Evolutionary conservation across 208 protist genomes (phyloP).

Genomic region (Phytomonas francai): DNA sequence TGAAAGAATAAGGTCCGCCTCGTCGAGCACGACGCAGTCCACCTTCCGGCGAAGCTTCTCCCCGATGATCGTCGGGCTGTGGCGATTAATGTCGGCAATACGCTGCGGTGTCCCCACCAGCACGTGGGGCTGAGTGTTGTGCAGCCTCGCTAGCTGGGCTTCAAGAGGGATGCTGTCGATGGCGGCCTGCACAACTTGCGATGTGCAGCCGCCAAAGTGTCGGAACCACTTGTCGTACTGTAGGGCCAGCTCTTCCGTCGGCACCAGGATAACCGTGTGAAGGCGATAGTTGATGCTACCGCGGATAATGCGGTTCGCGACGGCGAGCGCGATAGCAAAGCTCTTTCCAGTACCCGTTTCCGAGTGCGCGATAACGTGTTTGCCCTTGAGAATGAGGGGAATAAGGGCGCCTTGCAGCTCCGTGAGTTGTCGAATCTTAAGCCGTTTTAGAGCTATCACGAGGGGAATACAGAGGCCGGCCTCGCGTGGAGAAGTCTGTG

Average conservation of each 20-base stretch:
- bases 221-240: conserved; percentile 89
- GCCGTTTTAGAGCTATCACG: conserved; percentile 49
- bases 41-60: conserved; percentile 85
- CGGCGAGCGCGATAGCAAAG: conserved; percentile 83
- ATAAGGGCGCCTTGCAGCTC: conserved; percentile 84
- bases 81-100: conserved; percentile 58
- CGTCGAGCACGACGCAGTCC: conserved; percentile 87
- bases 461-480: conserved; percentile 72
- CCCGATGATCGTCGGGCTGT: conserved; percentile 58
- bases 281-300: conserved; percentile 83
- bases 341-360: conserved; percentile 87
- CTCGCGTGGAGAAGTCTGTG: conserved; percentile 55
- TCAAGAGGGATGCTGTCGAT: conserved; percentile 73
- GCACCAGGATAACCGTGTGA: conserved; percentile 82
- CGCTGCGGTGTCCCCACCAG: conserved; percentile 82
- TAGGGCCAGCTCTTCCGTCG: conserved; percentile 76
- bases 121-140: conserved; percentile 88
- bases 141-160: conserved; percentile 65
- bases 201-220: conserved; percentile 69
- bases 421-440: conserved; percentile 67
- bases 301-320: conserved; percentile 77
- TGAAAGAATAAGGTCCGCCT: conserved; percentile 70
- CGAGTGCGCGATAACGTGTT: conserved; percentile 85
- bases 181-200: conserved; percentile 73
- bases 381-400: conserved; percentile 76